Evolutionary conservation across 164 flowering plant genomes (phyloP).

Genomic region (Macadamia integrifolia): DNA sequence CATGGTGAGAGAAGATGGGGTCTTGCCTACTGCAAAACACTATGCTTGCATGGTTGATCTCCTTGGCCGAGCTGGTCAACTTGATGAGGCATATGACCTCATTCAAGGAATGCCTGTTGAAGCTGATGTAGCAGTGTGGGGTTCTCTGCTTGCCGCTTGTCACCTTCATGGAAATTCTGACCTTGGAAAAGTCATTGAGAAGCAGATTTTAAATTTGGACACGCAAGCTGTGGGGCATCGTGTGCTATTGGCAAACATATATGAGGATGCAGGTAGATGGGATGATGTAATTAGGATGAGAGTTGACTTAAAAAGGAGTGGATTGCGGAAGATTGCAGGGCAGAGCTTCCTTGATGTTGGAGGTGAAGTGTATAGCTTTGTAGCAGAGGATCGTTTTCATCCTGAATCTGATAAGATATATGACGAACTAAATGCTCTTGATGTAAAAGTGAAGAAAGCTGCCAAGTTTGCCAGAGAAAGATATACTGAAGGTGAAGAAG

Average conservation of each 20-base stretch:
- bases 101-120: conserved; percentile 16
- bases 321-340: conserved; percentile 27
- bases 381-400: conserved; percentile 21
- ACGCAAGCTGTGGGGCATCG: conserved; percentile 20
- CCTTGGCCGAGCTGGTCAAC: conserved; percentile 24
- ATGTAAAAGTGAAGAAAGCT: conserved; percentile 13
- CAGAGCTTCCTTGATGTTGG: conserved; percentile 27
- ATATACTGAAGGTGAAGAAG: conserved; percentile 8
- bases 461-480: conserved; percentile 4
- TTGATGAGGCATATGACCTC: conserved; percentile 20
- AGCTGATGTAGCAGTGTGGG: conserved; percentile 26
- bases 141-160: conserved; percentile 24
- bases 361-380: conserved; percentile 18
- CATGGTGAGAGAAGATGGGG: conserved; percentile 20
- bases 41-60: conserved; percentile 29
- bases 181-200: conserved; percentile 22
- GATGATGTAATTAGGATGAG: conserved; percentile 23
- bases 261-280: conserved; percentile 25
- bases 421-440: conserved; percentile 14
- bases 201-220: conserved; percentile 17
- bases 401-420: conserved; percentile 14
- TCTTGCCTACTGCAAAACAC: conserved; percentile 20
- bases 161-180: conserved; percentile 19
- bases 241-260: conserved; percentile 25
- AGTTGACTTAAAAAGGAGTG: conserved; percentile 18